Conservation (phyloP, 2,329 filamentous ascomycete genomes). For the Exophiala mesophila region DNA sequence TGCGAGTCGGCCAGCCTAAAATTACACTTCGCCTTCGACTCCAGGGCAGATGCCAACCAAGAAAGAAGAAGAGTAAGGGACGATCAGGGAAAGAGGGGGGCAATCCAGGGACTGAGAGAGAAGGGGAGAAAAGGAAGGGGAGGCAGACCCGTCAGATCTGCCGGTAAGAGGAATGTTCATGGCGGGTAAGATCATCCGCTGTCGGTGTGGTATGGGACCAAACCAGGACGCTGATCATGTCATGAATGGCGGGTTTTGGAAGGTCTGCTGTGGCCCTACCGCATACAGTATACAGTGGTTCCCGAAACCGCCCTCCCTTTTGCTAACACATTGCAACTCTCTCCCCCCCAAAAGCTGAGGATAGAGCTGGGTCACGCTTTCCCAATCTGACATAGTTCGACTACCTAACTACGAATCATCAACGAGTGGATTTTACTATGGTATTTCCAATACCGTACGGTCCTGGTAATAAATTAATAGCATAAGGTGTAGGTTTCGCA, state of each 20-base stretch:
- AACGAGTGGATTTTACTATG: conserved; percentile 4
- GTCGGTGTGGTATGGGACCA: no score
- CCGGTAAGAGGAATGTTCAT: no score
- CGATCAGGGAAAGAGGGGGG: background rate
- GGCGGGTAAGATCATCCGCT: no score
- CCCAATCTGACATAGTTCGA: conserved; percentile 1
- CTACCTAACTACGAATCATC: conserved; percentile 4
- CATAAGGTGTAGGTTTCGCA: conserved; percentile 4
- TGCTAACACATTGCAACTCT: no score
- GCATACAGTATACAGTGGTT: no score
- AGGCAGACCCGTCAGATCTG: no score
- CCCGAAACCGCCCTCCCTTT: no score
- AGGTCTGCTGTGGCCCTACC: no score
- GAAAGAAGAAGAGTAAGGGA: conserved; percentile 4
- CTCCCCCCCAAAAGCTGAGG: no score
- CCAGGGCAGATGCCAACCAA: conserved; percentile 2
- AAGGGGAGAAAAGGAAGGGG: background rate
- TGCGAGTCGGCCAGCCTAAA: conserved; percentile 6
- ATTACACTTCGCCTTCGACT: conserved; percentile 8
- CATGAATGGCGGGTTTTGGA: no score
- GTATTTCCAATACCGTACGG: conserved; percentile 4
- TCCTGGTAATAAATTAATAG: conserved; percentile 4
- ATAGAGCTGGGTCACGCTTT: no score
- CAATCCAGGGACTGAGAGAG: background rate
- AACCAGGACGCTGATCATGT: no score